These are phyloP conservation scores for Trichoderma lentiforme DNA, from an alignment of 2,329 filamentous ascomycete species.

Conservation along the genomic window DNA sequence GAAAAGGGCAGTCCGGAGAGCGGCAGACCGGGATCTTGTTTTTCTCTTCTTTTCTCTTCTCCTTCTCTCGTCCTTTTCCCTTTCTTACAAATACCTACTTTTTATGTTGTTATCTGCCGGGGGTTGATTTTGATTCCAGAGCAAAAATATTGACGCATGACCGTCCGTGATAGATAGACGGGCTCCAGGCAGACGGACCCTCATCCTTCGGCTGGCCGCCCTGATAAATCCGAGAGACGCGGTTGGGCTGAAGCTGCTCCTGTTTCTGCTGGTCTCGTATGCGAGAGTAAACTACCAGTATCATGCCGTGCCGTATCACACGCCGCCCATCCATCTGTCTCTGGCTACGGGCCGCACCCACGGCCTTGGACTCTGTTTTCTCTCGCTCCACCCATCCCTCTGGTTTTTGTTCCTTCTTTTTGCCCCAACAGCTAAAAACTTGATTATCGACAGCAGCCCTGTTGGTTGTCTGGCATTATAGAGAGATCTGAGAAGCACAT, in stretches of 20 bases:
- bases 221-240: not conserved
- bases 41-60: not conserved
- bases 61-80: not conserved
- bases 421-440: conserved; percentile 4
- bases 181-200: not conserved
- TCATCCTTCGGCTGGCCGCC: conserved; percentile 1
- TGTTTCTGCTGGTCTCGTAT: not conserved
- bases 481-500: not conserved
- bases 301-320: conserved; percentile 13
- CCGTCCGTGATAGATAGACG: not conserved
- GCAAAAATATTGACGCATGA: not conserved
- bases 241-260: not conserved
- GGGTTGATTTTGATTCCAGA: not conserved
- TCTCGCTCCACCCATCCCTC: not conserved
- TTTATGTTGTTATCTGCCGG: not conserved
- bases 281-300: not conserved
- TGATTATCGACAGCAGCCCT: conserved; percentile 3
- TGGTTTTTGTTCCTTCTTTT: not conserved
- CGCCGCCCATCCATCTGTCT: not conserved
- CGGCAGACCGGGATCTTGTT: not conserved
- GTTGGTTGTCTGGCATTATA: not conserved
- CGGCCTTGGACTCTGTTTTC: not conserved
- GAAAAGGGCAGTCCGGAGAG: not conserved
- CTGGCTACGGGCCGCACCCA: not conserved
- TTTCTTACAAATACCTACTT: not conserved